A percentile compares a stretch with the other conserved stretches of the same genome.
phyloP scores from a whole-genome alignment of 768 basidiomycete genomes.

The Piloderma croceum region DNA sequence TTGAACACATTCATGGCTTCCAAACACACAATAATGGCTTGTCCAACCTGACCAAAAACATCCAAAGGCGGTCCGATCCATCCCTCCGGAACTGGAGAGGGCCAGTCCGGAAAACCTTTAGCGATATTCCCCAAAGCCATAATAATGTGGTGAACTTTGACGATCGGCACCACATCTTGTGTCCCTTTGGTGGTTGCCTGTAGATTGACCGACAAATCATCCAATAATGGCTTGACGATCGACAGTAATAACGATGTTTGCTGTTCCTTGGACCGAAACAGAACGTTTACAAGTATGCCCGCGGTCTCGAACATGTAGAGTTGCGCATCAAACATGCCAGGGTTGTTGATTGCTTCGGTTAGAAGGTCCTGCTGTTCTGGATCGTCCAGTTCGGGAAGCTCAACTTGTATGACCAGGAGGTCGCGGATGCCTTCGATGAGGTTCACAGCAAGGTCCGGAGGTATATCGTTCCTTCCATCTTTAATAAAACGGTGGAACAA shows the following conservation, averaged over 20 bases:
- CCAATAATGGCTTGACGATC: slow-evolving; percentile 76
- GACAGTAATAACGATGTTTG: slow-evolving; percentile 68
- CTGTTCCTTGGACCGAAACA: slow-evolving; percentile 59
- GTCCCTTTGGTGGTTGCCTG: slow-evolving; percentile 48
- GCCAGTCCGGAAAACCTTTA: slow-evolving; percentile 94
- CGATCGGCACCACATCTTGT: slow-evolving; percentile 69
- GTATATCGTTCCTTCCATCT: slow-evolving; percentile 74
- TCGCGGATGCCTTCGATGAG: slow-evolving; percentile 76
- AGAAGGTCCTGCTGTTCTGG: slow-evolving; percentile 65
- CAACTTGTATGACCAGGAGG: slow-evolving; percentile 67
- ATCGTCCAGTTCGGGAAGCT: slow-evolving; percentile 73
- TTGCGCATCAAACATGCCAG: slow-evolving; percentile 78
- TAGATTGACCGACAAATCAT: slow-evolving; percentile 54
- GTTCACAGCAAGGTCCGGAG: slow-evolving; percentile 59
- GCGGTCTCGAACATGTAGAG: slow-evolving; percentile 91
- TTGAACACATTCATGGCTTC: slow-evolving; percentile 85
- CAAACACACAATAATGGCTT: slow-evolving; percentile 80
- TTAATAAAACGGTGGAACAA: slow-evolving; percentile 90
- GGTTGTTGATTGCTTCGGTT: slow-evolving; percentile 70
- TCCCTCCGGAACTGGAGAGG: slow-evolving; percentile 58
- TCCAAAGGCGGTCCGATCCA: slow-evolving; percentile 68
- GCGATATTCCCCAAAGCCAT: slow-evolving; percentile 93
- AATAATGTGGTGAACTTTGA: slow-evolving; percentile 87
- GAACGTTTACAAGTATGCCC: slow-evolving; percentile 77
- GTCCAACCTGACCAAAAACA: slow-evolving; percentile 80